Percentiles rank a stretch among this genome's conserved stretches.
These are phyloP conservation scores for Immersiella caudata DNA, from an alignment of 495 filamentous ascomycete species.

Conservation along the genomic window DNA sequence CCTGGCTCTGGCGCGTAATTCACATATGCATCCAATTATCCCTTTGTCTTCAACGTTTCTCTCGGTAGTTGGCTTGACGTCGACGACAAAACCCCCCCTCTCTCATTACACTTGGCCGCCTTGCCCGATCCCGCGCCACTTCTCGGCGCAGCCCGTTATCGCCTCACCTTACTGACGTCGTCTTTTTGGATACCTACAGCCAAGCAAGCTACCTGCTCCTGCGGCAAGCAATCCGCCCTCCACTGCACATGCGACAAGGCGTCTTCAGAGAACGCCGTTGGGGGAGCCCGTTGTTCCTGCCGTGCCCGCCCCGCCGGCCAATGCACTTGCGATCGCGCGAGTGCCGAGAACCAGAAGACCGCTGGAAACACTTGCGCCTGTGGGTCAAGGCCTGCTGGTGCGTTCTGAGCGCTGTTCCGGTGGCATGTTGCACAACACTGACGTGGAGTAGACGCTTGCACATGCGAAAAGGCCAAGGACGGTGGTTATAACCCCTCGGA, in stretches of 20 bases:
- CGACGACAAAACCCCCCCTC: neutral
- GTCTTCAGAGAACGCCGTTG: constrained; percentile 68
- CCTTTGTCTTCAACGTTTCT: neutral
- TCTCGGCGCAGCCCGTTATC: neutral
- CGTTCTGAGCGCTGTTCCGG: constrained; percentile 31
- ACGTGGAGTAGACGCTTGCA: constrained; percentile 66
- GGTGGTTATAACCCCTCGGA: constrained; percentile 51
- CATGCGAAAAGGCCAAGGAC: constrained; percentile 73
- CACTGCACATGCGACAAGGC: constrained; percentile 85
- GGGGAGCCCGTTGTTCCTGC: constrained; percentile 83
- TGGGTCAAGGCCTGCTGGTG: constrained; percentile 71
- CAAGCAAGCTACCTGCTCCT: constrained; percentile 74
- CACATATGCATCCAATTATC: neutral
- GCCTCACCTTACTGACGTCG: neutral
- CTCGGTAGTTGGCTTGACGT: constrained; percentile 6
- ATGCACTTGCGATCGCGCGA: constrained; percentile 79
- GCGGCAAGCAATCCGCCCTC: constrained; percentile 82
- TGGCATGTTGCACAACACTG: neutral
- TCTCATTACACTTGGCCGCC: neutral
- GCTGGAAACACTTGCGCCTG: constrained; percentile 66
- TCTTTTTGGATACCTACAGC: constrained; percentile 32
- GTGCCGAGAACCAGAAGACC: constrained; percentile 68
- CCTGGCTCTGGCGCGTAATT: neutral
- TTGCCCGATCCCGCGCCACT: neutral
- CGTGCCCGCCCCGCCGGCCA: constrained; percentile 71